phyloP scores from a whole-genome alignment of 2,329 filamentous ascomycete species.

The Sphaceloma murrayae region DNA sequence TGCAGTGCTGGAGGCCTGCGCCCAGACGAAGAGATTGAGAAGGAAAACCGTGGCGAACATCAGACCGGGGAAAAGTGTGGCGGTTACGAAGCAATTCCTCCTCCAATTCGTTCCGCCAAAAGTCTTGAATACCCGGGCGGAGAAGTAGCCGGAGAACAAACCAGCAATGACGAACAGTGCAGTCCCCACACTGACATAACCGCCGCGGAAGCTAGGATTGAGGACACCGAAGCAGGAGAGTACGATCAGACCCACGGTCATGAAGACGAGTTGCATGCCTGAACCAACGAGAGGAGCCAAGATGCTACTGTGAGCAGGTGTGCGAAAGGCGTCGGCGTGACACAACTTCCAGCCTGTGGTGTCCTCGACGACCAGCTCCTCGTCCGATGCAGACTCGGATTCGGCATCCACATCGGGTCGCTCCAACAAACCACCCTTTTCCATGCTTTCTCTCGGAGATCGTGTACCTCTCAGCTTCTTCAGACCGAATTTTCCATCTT shows the following conservation, averaged over 20 bases:
- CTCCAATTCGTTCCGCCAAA: slow-evolving; percentile 67
- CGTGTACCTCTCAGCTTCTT: slow-evolving; percentile 43
- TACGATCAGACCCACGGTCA: slow-evolving; percentile 56
- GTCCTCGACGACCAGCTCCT: slow-evolving; percentile 67
- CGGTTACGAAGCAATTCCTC: slow-evolving; percentile 65
- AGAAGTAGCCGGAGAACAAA: slow-evolving; percentile 79
- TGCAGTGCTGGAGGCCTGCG: slow-evolving; percentile 77
- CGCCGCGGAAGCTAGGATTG: slow-evolving; percentile 82
- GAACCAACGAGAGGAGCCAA: slow-evolving; percentile 75
- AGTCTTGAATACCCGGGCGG: slow-evolving; percentile 70
- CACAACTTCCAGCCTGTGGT: slow-evolving; percentile 81
- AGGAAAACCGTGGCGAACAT: slow-evolving; percentile 67
- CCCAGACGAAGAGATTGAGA: slow-evolving; percentile 83
- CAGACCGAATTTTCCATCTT: slow-evolving; percentile 54
- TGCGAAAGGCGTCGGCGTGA: slow-evolving; percentile 78
- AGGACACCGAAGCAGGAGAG: slow-evolving; percentile 63
- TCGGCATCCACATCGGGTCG: slow-evolving; percentile 42
- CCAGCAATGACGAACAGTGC: slow-evolving; percentile 78
- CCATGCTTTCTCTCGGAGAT: slow-evolving; percentile 41
- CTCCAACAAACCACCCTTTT: slow-evolving; percentile 51
- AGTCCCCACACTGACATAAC: slow-evolving; percentile 74
- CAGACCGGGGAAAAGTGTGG: slow-evolving; percentile 67
- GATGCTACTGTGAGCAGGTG: slow-evolving; percentile 59
- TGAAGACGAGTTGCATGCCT: slow-evolving; percentile 77
- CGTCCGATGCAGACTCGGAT: slow-evolving; percentile 52